phyloP scores from a whole-genome alignment of 2,329 filamentous ascomycete species.

The Exophiala dermatitidis region DNA sequence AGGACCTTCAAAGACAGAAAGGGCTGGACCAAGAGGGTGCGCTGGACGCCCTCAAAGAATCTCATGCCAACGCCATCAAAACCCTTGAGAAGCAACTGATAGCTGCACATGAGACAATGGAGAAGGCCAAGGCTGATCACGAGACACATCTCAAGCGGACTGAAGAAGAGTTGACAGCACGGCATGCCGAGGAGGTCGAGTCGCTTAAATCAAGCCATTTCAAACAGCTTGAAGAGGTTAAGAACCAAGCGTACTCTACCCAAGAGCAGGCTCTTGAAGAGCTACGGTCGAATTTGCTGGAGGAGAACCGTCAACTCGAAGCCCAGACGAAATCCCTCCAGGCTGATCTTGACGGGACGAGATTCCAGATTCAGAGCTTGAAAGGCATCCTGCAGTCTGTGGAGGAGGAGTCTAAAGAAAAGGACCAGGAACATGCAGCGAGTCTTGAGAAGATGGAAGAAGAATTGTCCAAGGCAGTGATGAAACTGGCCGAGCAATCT shows the following conservation, averaged over 20 bases:
- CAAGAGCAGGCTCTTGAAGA: slow-evolving; percentile 14
- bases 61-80: slow-evolving; percentile 23
- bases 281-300: slow-evolving; percentile 23
- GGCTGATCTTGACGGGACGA: slow-evolving; percentile 22
- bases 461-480: slow-evolving; percentile 15
- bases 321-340: slow-evolving; percentile 32
- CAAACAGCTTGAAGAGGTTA: slow-evolving; percentile 11
- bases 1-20: slow-evolving; percentile 30
- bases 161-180: slow-evolving; percentile 12
- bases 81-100: slow-evolving; percentile 27
- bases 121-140: slow-evolving; percentile 15
- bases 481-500: slow-evolving; percentile 15
- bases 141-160: slow-evolving; percentile 9
- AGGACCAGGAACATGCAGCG: slow-evolving; percentile 13
- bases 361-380: slow-evolving; percentile 19
- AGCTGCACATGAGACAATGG: slow-evolving; percentile 13
- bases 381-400: slow-evolving; percentile 19
- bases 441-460: slow-evolving; percentile 15
- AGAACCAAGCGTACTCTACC: slow-evolving; percentile 2
- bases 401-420: slow-evolving; percentile 14
- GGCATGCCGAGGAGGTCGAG: slow-evolving; percentile 9
- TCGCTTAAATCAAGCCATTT: slow-evolving; percentile 12
- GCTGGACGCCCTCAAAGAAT: slow-evolving; percentile 13
- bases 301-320: slow-evolving; percentile 33
- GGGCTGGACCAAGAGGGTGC: slow-evolving; percentile 15